These are phyloP conservation scores for Boletus sp. DNA, from an alignment of 1,284 basidiomycete genomes.

Conservation along the genomic window DNA sequence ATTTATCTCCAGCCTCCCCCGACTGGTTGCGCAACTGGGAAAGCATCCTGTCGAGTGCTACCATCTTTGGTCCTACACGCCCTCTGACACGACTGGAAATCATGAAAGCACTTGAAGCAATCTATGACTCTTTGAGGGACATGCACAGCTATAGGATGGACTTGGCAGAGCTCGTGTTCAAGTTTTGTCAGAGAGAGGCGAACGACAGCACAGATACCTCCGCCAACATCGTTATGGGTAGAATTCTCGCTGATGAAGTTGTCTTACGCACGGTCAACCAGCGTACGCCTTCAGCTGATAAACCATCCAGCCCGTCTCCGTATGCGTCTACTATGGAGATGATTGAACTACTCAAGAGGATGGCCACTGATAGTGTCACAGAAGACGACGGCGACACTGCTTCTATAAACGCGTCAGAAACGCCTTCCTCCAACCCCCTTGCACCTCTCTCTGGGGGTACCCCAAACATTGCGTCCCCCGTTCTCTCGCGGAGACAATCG, in stretches of 20 bases:
- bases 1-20: conserved; percentile 62
- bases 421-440: conserved; percentile 34
- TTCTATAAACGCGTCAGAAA: conserved; percentile 37
- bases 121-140: conserved; percentile 64
- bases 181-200: conserved; percentile 46
- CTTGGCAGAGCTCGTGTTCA: conserved; percentile 55
- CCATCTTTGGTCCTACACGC: conserved; percentile 43
- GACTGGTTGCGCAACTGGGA: conserved; percentile 68
- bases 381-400: conserved; percentile 42
- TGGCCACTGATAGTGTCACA: conserved; percentile 36
- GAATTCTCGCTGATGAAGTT: conserved; percentile 59
- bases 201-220: conserved; percentile 29
- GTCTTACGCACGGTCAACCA: conserved; percentile 43
- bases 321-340: conserved; percentile 29
- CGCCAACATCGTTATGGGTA: conserved; percentile 53
- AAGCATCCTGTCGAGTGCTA: conserved; percentile 48
- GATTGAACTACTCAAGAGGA: conserved; percentile 39
- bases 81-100: conserved; percentile 54
- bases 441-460: conserved; percentile 32
- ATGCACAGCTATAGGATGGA: conserved; percentile 61
- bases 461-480: conserved; percentile 44
- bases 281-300: conserved; percentile 31
- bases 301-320: conserved; percentile 24
- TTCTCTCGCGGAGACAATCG: conserved; percentile 52
- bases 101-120: conserved; percentile 50